These are phyloP conservation scores for Opeltia flavorubescens DNA, from an alignment of 495 filamentous ascomycete species.

Conservation along the genomic window DNA sequence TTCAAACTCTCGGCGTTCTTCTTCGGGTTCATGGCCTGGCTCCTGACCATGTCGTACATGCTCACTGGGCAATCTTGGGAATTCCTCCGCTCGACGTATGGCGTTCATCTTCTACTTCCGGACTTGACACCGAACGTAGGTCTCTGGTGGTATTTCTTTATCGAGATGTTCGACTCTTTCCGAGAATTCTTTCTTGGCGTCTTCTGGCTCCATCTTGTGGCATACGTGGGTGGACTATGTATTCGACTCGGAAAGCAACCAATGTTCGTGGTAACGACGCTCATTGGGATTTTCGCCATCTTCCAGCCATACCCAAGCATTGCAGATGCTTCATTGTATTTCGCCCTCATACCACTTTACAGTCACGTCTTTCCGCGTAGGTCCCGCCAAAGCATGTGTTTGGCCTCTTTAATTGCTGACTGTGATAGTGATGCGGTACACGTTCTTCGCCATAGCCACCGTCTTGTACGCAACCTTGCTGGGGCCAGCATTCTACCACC, in stretches of 20 bases:
- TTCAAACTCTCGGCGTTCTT: conserved; percentile 33
- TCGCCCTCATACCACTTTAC: conserved; percentile 75
- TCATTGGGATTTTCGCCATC: conserved; percentile 77
- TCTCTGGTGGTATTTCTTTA: conserved; percentile 99
- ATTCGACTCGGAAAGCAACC: conserved; percentile 72
- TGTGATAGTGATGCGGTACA: conserved; percentile 70
- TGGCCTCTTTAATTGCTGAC: not conserved
- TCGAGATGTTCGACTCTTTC: conserved; percentile 98
- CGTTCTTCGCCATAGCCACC: conserved; percentile 68
- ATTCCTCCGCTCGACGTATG: conserved; percentile 80
- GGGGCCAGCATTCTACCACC: conserved; percentile 88
- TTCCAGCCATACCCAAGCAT: conserved; percentile 96
- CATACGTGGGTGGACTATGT: conserved; percentile 74
- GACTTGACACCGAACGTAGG: conserved; percentile 92
- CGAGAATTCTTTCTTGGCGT: conserved; percentile 92
- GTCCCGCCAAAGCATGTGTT: conserved; percentile 16
- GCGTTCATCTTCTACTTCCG: conserved; percentile 77
- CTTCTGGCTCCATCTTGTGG: conserved; percentile 88
- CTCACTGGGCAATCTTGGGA: conserved; percentile 69
- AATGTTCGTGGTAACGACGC: conserved; percentile 63
- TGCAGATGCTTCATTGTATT: conserved; percentile 69
- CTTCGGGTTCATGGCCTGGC: conserved; percentile 30
- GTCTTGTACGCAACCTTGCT: conserved; percentile 78
- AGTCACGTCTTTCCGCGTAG: conserved; percentile 80
- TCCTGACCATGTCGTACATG: conserved; percentile 59